Base-by-base conservation (phyloP, 331 rosid genomes). In the Ulmus americana region DNA sequence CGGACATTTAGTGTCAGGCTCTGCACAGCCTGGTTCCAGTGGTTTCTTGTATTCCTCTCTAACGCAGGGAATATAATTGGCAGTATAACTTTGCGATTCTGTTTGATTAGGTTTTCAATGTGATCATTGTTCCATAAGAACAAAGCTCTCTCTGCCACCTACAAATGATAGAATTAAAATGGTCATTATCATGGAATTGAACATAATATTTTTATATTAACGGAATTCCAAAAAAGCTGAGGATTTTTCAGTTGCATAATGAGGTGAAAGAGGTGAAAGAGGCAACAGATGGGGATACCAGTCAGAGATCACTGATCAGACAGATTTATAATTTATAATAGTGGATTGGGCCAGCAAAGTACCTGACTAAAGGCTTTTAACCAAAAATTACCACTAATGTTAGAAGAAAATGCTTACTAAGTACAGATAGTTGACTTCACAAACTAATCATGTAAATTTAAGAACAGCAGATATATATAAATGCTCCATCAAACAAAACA, bases 61-160 rank as follows among this genome's bases (percentile, higher is more conserved):
- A 92, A 70, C 1, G 97, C 79, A 62, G 98, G 95, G 65, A 92
- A 85, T 59, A 92, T 84, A 53, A 92, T 77, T 64, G 98, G 97
- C 77, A 92, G 87, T 66, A 92, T 80, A 9, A 74, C 71, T 64
- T 71, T 80, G 78, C 88, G 77, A 70, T 92, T 92, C 76, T 86
- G 95, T 71, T 89, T 89, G 79, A 92, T 87, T 22, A 92, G 79
- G 69, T 60, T 87, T 75, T 72, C 89, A 61, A 92, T 87, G 75
- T 86, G 97, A 52, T 85, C 88, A 59, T 87, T 89, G 77, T 92
- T 92, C 98, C 98, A 92, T 59, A 92, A 85, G 81, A 92, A 92
- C 66, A 92, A 78, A 43, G 98, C 90, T 73, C 98, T 85, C 72
- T 92, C 98, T 12, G 98, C 98, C 71, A 92, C 98, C 98, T 92